A percentile compares a stretch with the other conserved stretches of the same genome.
Conservation (phyloP, 306 rosid genomes). For the Glycine latifolia region DNA sequence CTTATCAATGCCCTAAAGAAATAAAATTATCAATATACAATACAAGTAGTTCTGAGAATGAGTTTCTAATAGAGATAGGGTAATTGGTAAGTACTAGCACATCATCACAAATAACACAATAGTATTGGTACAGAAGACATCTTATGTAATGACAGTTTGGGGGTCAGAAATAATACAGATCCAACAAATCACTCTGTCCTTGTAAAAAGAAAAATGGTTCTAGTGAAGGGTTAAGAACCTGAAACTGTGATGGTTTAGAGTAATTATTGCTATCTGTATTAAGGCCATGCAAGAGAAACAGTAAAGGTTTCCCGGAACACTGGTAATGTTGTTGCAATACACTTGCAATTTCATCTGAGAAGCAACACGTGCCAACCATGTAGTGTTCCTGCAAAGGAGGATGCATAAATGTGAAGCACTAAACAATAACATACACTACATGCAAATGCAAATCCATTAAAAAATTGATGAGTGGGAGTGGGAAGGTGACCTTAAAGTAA, state of each 20-base stretch:
- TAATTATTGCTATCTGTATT: constrained; percentile 80
- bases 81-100: not conserved
- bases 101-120: constrained; percentile 3
- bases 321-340: constrained; percentile 63
- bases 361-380: constrained; percentile 58
- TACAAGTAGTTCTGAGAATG: constrained; percentile 8
- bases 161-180: constrained; percentile 17
- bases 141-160: not conserved
- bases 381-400: constrained; percentile 67
- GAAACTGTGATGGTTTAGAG: constrained; percentile 76
- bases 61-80: not conserved
- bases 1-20: constrained; percentile 66
- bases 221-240: constrained; percentile 57
- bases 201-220: constrained; percentile 1
- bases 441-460: not conserved
- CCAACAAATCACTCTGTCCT: not conserved
- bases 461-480: not conserved
- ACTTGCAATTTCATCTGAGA: constrained; percentile 61
- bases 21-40: constrained; percentile 25
- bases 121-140: not conserved
- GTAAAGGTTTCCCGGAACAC: constrained; percentile 64
- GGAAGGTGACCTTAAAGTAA: constrained; percentile 66
- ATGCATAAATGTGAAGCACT: constrained; percentile 38
- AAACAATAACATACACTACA: constrained; percentile 13
- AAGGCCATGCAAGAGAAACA: constrained; percentile 85